These are phyloP conservation scores for Halophytophthora batemanensis DNA, from an alignment of 352 stramenopile species.

Conservation along the genomic window DNA sequence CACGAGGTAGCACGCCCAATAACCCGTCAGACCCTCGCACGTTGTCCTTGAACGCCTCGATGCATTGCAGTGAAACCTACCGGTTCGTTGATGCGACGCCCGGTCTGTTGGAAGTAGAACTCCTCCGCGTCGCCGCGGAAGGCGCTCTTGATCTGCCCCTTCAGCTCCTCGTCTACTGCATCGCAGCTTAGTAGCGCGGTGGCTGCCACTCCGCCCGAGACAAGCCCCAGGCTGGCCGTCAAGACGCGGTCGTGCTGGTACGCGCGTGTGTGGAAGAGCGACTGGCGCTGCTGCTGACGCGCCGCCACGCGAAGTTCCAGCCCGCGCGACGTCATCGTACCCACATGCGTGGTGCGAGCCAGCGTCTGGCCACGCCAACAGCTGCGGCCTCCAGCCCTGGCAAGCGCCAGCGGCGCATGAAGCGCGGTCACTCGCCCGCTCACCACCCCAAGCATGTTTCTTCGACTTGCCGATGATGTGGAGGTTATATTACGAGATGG, in stretches of 20 bases:
- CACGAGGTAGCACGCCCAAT: background rate
- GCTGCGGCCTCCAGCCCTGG: background rate
- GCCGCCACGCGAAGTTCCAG: conserved; percentile 10
- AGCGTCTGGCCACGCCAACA: conserved; percentile 1
- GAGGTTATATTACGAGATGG: too few relatives aligned
- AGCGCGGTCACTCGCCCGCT: too few relatives aligned
- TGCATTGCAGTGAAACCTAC: conserved; percentile 11
- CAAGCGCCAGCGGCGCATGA: too few relatives aligned
- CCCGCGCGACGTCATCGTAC: conserved; percentile 8
- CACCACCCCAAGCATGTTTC: too few relatives aligned
- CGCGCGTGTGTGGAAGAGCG: conserved; percentile 11
- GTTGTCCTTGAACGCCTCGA: background rate
- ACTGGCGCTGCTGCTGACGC: conserved; percentile 18
- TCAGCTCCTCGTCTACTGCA: conserved; percentile 3
- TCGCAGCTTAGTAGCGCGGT: conserved; percentile 25
- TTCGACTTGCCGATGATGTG: too few relatives aligned
- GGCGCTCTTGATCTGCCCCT: conserved; percentile 17
- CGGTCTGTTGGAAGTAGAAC: conserved; percentile 19
- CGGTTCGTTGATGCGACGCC: conserved; percentile 16
- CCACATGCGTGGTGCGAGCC: conserved; percentile 10
- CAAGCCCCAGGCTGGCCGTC: conserved; percentile 44
- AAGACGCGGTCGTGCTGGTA: conserved; percentile 38
- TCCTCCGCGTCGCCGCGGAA: conserved; percentile 28
- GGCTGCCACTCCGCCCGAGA: conserved; percentile 42
- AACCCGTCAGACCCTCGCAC: background rate